Base-by-base conservation (phyloP, 1,284 basidiomycete genomes). In the Ustilago esculenta region DNA sequence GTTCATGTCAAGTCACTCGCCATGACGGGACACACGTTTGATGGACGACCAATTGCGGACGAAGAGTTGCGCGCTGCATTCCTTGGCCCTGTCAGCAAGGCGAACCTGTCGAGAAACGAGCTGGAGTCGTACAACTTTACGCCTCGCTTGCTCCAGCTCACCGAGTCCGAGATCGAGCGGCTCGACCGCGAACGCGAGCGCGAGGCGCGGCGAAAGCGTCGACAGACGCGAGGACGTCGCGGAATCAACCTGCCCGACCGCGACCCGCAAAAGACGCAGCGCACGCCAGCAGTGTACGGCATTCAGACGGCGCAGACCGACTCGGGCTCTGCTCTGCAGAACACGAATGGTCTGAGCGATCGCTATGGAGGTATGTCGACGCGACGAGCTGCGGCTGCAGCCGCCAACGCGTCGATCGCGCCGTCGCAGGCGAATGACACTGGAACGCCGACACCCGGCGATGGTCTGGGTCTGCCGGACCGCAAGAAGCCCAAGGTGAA, bases 121-220 rank as follows among this genome's bases (percentile, higher is more conserved):
- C 29, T 87, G 85, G 75, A 76, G 69, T 43, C 85, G 86, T 35
- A 81, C 37, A 65, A 72, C 39, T 95, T 89, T 83, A 98, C 94
- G 0, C 96, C 96, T 0, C 86, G 89, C 20, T 90, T 98, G 76
- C 90, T 90, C 81, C 90, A 91, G 78, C 88, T 97, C 77, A 90
- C 89, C 76, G 91, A 94, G 65, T 89, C 90, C 71, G 94, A 97
- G 70, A 87, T 97, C 54, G 68, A 78, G 48, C 90, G 92, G 64
- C 90, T 89, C 75, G 95, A 98, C 83, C 90, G 90, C 80, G 94
- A 98, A 72, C 87, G 93, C 50, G 95, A 97, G 83, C 92, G 92
- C 83, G 93, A 98, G 73, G 87, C 91, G 67, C 88, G 93, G 37
- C 87, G 92, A 64, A 92, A 94, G 83, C 85, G 86, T 63, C 87